These are phyloP conservation scores for Carnegiea gigantea DNA, from an alignment of 179 eudicot species.

Conservation along the genomic window DNA sequence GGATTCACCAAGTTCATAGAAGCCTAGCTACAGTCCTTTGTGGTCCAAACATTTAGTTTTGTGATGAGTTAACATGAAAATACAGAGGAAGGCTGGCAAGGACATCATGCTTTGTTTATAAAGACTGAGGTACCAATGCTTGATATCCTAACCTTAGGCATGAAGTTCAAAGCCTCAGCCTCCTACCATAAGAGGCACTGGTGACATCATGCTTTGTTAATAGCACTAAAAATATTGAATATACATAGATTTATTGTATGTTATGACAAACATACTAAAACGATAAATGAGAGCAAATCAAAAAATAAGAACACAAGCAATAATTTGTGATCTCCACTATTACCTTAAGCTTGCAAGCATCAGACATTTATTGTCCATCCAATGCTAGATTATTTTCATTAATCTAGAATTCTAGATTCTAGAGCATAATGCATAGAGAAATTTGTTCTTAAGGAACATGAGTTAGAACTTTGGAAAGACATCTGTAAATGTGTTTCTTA, in stretches of 20 bases:
- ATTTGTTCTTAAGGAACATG: not conserved
- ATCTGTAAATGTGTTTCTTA: not conserved
- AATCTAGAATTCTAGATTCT: not conserved
- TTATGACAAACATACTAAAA: too few species aligned
- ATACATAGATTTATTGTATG: too few species aligned
- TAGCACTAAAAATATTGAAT: too few species aligned
- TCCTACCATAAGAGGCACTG: too few species aligned
- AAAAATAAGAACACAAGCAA: not conserved
- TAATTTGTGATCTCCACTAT: not conserved
- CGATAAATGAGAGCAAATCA: not conserved
- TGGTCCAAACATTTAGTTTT: not conserved
- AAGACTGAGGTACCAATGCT: too few species aligned
- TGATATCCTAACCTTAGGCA: too few species aligned
- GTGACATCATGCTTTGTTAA: not conserved
- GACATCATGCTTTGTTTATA: too few species aligned
- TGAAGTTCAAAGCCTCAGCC: too few species aligned
- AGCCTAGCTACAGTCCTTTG: not conserved
- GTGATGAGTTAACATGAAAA: not conserved
- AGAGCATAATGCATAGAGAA: not conserved
- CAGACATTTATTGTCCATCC: constrained; percentile 2
- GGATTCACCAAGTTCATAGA: not conserved
- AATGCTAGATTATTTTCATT: not conserved
- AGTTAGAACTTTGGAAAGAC: not conserved
- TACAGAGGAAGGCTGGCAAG: not conserved
- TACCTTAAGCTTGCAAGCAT: not conserved